phyloP scores from a whole-genome alignment of 805 yeast genomes.

The Schizosaccharomyces cryophilus region DNA sequence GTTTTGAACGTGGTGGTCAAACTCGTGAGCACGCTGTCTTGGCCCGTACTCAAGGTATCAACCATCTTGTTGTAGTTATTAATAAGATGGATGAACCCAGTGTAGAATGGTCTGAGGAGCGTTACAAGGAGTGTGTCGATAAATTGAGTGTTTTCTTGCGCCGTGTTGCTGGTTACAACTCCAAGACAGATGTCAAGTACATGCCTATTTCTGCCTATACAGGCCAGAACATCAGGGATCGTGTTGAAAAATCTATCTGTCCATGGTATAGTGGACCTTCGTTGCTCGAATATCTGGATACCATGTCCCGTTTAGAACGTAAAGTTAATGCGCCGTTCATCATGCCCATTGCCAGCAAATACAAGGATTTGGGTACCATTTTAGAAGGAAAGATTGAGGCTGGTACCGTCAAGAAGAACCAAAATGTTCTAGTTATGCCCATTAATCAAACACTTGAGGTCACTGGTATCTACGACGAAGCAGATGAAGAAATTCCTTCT shows the following conservation, averaged over 20 bases:
- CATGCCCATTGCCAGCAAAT: conserved; percentile 84
- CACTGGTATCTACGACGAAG: conserved; percentile 69
- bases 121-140: conserved; percentile 83
- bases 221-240: conserved; percentile 86
- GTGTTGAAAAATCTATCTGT: conserved; percentile 42
- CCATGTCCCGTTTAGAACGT: conserved; percentile 59
- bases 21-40: conserved; percentile 92
- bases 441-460: conserved; percentile 67
- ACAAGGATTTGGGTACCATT: conserved; percentile 91
- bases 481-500: conserved; percentile 74
- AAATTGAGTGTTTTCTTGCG: conserved; percentile 50
- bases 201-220: conserved; percentile 98
- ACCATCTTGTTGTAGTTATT: conserved; percentile 67
- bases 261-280: conserved; percentile 94
- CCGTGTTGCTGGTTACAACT: conserved; percentile 67
- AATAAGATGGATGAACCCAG: conserved; percentile 98
- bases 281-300: conserved; percentile 68
- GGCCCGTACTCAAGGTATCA: conserved; percentile 75
- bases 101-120: conserved; percentile 82
- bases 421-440: conserved; percentile 69
- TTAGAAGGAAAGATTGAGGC: conserved; percentile 97
- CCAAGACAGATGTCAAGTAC: conserved; percentile 59
- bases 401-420: conserved; percentile 70
- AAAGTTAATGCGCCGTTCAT: conserved; percentile 84
- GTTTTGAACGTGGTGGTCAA: conserved; percentile 97